Conservation (phyloP, 2,329 filamentous ascomycete species). For the Rhynchosporium secalis region DNA sequence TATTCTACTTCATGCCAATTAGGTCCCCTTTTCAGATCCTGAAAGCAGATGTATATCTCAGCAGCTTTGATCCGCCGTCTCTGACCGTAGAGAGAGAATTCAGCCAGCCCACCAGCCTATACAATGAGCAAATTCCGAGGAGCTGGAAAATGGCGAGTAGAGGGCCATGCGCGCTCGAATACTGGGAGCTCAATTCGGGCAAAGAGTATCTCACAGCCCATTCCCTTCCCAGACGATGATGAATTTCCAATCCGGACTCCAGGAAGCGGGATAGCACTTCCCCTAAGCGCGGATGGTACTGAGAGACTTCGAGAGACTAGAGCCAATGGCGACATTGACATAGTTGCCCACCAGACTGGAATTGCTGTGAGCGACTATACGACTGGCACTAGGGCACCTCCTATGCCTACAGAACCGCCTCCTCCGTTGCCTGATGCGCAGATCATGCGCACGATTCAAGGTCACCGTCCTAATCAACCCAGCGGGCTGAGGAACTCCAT, state of each 20-base stretch:
- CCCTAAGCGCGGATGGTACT: slow-evolving; percentile 33
- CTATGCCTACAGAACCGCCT: slow-evolving; percentile 23
- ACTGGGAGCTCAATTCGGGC: slow-evolving; percentile 53
- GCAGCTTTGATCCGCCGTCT: slow-evolving; percentile 24
- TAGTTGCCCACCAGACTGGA: slow-evolving; percentile 20
- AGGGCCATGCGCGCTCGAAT: slow-evolving; percentile 35
- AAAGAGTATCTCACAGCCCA: slow-evolving; percentile 50
- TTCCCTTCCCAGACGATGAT: slow-evolving; percentile 57
- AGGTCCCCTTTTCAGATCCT: neutral
- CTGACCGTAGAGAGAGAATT: slow-evolving; percentile 11
- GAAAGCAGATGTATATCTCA: slow-evolving; percentile 19
- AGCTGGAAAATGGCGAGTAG: slow-evolving; percentile 31
- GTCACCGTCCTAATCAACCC: slow-evolving; percentile 16
- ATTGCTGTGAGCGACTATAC: slow-evolving; percentile 21
- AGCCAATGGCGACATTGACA: slow-evolving; percentile 24
- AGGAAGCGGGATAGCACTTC: slow-evolving; percentile 42
- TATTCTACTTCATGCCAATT: slow-evolving; percentile 18
- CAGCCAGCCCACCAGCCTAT: slow-evolving; percentile 11
- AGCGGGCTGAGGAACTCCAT: slow-evolving; percentile 50
- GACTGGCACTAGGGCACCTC: slow-evolving; percentile 9
- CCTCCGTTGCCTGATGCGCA: slow-evolving; percentile 19
- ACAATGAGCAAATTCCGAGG: slow-evolving; percentile 36
- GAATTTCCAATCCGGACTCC: slow-evolving; percentile 55
- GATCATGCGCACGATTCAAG: slow-evolving; percentile 18
- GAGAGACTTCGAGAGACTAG: slow-evolving; percentile 28